These are phyloP conservation scores for Phaeosphaeria sp. DNA, from an alignment of 2,329 filamentous ascomycete species.

Conservation along the genomic window DNA sequence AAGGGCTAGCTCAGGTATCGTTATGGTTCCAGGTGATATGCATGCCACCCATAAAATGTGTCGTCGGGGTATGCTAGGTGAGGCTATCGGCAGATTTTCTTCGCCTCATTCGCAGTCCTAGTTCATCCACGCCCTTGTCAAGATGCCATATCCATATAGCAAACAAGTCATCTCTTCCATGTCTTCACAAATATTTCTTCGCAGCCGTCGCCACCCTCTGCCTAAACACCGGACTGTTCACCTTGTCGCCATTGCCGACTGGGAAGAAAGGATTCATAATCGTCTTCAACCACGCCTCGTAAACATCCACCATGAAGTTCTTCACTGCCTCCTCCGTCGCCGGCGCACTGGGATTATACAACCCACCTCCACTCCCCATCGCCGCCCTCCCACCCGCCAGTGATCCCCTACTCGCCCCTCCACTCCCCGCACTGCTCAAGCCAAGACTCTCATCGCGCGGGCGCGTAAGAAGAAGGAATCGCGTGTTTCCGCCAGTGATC, in stretches of 20 bases:
- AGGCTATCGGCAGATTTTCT: no score
- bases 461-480: constrained; percentile 93
- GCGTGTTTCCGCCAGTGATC: constrained; percentile 88
- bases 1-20: no score
- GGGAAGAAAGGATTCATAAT: constrained; percentile 97
- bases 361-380: constrained; percentile 47
- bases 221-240: constrained; percentile 86
- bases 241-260: constrained; percentile 81
- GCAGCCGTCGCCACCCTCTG: constrained; percentile 83
- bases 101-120: no score
- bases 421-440: constrained; percentile 24
- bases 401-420: constrained; percentile 35
- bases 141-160: no score
- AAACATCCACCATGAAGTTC: constrained; percentile 93
- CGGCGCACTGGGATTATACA: constrained; percentile 80
- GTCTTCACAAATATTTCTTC: constrained; percentile 82
- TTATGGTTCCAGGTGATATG: no score
- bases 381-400: constrained; percentile 39
- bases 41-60: no score
- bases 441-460: constrained; percentile 58
- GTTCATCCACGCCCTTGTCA: no score
- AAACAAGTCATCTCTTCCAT: not conserved
- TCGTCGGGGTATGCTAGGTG: no score
- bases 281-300: constrained; percentile 96
- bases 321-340: constrained; percentile 95